Evolutionary conservation across 1,284 basidiomycete genomes (phyloP).

Genomic region (Boletellus sp.): DNA sequence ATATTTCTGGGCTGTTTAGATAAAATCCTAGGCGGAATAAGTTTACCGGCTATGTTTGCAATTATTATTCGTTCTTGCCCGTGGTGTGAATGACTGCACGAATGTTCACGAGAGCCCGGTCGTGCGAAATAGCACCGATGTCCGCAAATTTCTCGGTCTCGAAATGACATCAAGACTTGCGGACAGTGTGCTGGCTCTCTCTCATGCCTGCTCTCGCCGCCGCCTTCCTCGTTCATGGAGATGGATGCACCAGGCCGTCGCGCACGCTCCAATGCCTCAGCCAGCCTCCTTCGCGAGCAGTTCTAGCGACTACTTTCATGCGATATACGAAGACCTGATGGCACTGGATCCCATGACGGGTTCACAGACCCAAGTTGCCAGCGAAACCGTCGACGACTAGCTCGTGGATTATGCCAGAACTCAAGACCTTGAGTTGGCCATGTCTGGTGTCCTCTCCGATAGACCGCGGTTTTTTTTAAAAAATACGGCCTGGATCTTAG

Average conservation of each 20-base stretch:
- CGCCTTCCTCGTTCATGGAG: slow-evolving; percentile 8
- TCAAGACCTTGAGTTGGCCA: slow-evolving; percentile 42
- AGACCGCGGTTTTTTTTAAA: slow-evolving; percentile 9
- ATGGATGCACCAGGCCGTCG: slow-evolving; percentile 23
- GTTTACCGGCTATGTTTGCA: no score
- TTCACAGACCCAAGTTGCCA: slow-evolving; percentile 27
- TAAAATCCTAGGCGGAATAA: no score
- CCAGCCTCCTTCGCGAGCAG: background rate
- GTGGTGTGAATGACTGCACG: no score
- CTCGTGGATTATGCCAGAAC: slow-evolving; percentile 48
- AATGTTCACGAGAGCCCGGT: no score
- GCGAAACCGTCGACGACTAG: slow-evolving; percentile 42
- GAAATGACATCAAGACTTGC: slow-evolving; percentile 4
- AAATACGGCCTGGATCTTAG: background rate
- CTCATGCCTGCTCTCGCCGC: slow-evolving; percentile 1
- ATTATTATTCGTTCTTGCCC: background rate
- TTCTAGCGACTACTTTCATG: background rate
- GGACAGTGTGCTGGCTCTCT: background rate
- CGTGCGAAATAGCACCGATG: no score
- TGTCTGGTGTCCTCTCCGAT: slow-evolving; percentile 46
- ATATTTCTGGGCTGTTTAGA: no score
- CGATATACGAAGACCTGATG: slow-evolving; percentile 5
- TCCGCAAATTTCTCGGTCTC: background rate
- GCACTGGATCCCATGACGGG: background rate
- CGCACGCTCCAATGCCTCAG: background rate